These are phyloP conservation scores for Cercospora canescens DNA, from an alignment of 2,329 filamentous ascomycete genomes.

Conservation along the genomic window DNA sequence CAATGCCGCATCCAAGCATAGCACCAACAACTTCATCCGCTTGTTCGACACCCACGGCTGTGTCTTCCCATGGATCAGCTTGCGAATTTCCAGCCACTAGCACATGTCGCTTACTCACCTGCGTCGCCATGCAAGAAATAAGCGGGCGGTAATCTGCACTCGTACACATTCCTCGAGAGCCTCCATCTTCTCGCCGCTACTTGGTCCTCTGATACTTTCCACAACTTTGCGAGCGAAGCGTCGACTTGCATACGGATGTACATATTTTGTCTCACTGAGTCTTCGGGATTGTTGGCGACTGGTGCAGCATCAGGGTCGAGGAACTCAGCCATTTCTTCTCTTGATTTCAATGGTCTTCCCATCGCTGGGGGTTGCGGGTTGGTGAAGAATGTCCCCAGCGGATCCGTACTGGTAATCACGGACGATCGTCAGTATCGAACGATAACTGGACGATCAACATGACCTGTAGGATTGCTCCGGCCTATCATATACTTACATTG, in stretches of 20 bases:
- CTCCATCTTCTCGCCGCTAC: slow-evolving; percentile 27
- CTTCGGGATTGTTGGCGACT: slow-evolving; percentile 25
- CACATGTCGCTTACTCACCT: slow-evolving; percentile 18
- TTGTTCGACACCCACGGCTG: slow-evolving; percentile 33
- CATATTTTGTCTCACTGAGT: slow-evolving; percentile 23
- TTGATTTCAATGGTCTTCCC: slow-evolving; percentile 17
- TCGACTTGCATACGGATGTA: slow-evolving; percentile 33
- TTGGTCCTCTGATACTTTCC: slow-evolving; percentile 22
- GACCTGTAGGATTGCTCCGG: neutral
- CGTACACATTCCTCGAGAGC: slow-evolving; percentile 29
- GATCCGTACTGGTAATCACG: slow-evolving; percentile 28
- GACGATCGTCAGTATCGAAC: neutral
- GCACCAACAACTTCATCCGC: slow-evolving; percentile 34
- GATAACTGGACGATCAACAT: neutral
- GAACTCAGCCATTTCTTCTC: slow-evolving; percentile 22
- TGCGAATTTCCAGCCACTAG: neutral
- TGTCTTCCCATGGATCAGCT: slow-evolving; percentile 12
- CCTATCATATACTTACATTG: slow-evolving; percentile 22
- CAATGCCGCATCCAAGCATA: slow-evolving; percentile 28
- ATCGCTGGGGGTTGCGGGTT: slow-evolving; percentile 29
- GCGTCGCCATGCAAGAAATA: slow-evolving; percentile 35
- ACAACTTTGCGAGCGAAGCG: slow-evolving; percentile 30
- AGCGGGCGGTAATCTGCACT: slow-evolving; percentile 25
- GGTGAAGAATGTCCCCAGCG: slow-evolving; percentile 34
- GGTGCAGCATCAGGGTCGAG: slow-evolving; percentile 26